Evolutionary conservation across 2,329 filamentous ascomycete species (phyloP), one percentile per base, ranked within the genome.

Genomic region (Diplodia intermedia): DNA sequence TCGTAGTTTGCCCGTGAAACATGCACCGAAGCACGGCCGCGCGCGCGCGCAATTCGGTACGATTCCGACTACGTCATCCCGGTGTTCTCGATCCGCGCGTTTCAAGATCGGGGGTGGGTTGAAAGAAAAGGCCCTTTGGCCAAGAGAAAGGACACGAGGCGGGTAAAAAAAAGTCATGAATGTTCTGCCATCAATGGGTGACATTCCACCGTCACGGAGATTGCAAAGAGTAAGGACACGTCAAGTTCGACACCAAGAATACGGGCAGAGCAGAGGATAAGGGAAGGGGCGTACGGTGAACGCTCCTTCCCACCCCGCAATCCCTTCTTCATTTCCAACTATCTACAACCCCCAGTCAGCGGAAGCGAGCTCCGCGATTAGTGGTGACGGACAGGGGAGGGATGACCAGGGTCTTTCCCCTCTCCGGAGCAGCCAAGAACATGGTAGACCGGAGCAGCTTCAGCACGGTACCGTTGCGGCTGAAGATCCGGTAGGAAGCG

Each of bases 341-440:
- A 60, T 60, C 56, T 60, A 60, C 56, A 60, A 60, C 36, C 56
- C 56, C 18, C 38, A 33, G 29, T 26, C 50, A 31, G 18, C 29
- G 31, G 53, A 31, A 33, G 15, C 53, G 11, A 36, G 31, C n/a
- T 56, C 53, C n/a, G 8, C 20, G 50, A 9, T 26, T 53, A 53
- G 12, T 15, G 50, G 26, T 29, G 26, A 23, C 23, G 43, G 43
- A 47, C 43, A 47, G 14, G 40, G 40, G 40, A 43, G n/a, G 18
- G 40, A 15, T 43, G 7, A 18, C 8, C 43, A 11, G 8, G n/a
- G n/a, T 47, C 18, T 11, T 12, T 11, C n/a, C 20, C 43, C 8
- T 7, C 40, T n/a, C 43, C 43, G 20, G 12, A 18, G 18, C 18
- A 47, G 43, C 43, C 43, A 47, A n/a, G 12, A 47, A 47, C 43